A percentile compares a stretch with the other conserved stretches of the same genome.
These are phyloP conservation scores for Hemisphaericaspora nanyangensis DNA, from an alignment of 805 yeast species.

Conservation along the genomic window DNA sequence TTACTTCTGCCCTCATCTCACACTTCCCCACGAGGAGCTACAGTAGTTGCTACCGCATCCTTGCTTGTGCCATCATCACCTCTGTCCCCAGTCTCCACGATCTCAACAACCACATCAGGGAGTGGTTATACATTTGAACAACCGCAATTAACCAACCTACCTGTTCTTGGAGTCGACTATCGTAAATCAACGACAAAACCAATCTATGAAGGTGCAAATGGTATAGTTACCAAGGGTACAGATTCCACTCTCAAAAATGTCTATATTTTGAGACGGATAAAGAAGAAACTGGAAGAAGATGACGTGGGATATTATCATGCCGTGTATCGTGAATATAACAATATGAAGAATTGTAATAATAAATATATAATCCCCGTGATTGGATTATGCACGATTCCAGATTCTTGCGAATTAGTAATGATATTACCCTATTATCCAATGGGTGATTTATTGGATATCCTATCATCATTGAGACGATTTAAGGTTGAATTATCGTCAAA, in stretches of 20 bases:
- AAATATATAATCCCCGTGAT: slow-evolving; percentile 26
- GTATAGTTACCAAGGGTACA: slow-evolving; percentile 30
- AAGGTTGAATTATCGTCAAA: slow-evolving; percentile 26
- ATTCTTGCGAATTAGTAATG: slow-evolving; percentile 25
- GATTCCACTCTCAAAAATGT: slow-evolving; percentile 15
- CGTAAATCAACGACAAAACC: slow-evolving; percentile 23
- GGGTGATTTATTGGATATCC: slow-evolving; percentile 46
- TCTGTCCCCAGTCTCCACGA: too few relatives aligned
- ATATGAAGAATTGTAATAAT: slow-evolving; percentile 23
- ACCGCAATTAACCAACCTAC: not conserved
- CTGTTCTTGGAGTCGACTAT: slow-evolving; percentile 21
- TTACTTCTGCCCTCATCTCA: too few relatives aligned
- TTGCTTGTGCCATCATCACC: too few relatives aligned
- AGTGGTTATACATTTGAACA: too few relatives aligned
- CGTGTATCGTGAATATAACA: slow-evolving; percentile 29
- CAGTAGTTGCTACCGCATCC: too few relatives aligned
- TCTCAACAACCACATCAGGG: too few relatives aligned
- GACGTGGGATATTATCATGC: slow-evolving; percentile 13
- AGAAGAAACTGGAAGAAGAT: slow-evolving; percentile 13
- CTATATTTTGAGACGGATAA: slow-evolving; percentile 31
- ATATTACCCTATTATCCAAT: slow-evolving; percentile 40
- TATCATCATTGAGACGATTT: slow-evolving; percentile 36
- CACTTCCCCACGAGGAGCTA: too few relatives aligned
- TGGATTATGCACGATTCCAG: slow-evolving; percentile 19
- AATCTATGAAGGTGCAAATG: slow-evolving; percentile 42